Conservation (phyloP, 2,329 filamentous ascomycete genomes). For the Ceratocystis eucalypticola region DNA sequence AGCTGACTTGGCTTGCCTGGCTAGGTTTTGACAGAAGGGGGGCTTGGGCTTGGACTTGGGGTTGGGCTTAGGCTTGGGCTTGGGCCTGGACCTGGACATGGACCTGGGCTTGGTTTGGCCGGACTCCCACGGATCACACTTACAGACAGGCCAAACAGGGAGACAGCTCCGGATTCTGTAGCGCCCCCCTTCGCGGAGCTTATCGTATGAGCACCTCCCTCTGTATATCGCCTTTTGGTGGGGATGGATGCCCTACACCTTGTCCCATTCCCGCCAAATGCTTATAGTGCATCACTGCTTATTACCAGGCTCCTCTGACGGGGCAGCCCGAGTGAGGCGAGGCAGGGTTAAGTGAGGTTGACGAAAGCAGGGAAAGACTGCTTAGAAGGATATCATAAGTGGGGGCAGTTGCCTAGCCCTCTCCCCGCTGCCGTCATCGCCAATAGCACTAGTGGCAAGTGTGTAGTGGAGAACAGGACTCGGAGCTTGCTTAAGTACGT, state of each 20-base stretch:
- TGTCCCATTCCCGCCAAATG: background rate
- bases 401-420: background rate
- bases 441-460: background rate
- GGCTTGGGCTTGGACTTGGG: too few species aligned
- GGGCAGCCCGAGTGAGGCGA: background rate
- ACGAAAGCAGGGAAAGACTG: background rate
- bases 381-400: background rate
- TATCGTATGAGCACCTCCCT: background rate
- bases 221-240: too few species aligned
- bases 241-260: background rate
- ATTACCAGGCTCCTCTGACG: background rate
- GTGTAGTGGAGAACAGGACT: too few species aligned
- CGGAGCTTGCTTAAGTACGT: too few species aligned
- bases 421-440: background rate
- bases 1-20: background rate
- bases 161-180: background rate
- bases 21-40: background rate
- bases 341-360: background rate
- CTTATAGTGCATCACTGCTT: background rate
- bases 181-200: background rate
- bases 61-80: too few species aligned
- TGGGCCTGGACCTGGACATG: too few species aligned
- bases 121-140: too few species aligned
- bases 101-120: too few species aligned
- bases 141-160: background rate